Conservation (phyloP, 352 stramenopile species). For the Phytophthora megakarya region DNA sequence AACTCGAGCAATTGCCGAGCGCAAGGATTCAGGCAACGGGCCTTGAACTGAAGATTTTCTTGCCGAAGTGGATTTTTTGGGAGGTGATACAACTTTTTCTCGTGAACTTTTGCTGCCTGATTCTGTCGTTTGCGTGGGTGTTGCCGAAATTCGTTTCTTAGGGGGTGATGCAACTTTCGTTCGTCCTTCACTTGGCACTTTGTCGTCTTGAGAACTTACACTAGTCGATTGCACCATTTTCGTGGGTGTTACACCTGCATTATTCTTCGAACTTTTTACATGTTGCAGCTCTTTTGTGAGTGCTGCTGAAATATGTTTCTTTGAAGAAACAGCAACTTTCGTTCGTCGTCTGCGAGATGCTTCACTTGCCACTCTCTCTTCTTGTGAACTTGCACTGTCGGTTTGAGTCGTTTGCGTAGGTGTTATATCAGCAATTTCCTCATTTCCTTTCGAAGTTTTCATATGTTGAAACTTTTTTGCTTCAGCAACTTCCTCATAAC, state of each 20-base stretch:
- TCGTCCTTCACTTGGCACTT: no score
- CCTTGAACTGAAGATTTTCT: neutral
- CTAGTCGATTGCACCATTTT: neutral
- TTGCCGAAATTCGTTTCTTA: neutral
- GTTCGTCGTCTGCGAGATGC: neutral
- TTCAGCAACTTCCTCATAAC: no score
- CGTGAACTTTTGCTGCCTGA: neutral
- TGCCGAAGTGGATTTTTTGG: no score
- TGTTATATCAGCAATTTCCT: neutral
- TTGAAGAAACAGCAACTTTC: no score
- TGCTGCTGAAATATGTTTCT: neutral
- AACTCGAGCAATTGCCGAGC: constrained; percentile 28
- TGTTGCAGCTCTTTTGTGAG: no score
- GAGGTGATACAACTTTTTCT: neutral
- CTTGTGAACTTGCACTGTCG: neutral
- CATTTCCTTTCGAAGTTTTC: neutral
- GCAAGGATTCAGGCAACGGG: constrained; percentile 8
- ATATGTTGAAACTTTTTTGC: no score
- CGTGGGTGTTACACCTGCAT: neutral
- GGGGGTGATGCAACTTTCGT: neutral
- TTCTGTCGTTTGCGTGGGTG: neutral
- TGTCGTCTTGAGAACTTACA: no score
- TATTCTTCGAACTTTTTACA: no score
- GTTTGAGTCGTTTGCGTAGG: constrained; percentile 17
- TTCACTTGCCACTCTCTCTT: constrained; percentile 3